These are phyloP conservation scores for Ophiosphaerella korrae DNA, from an alignment of 2,329 filamentous ascomycete species.

Conservation along the genomic window DNA sequence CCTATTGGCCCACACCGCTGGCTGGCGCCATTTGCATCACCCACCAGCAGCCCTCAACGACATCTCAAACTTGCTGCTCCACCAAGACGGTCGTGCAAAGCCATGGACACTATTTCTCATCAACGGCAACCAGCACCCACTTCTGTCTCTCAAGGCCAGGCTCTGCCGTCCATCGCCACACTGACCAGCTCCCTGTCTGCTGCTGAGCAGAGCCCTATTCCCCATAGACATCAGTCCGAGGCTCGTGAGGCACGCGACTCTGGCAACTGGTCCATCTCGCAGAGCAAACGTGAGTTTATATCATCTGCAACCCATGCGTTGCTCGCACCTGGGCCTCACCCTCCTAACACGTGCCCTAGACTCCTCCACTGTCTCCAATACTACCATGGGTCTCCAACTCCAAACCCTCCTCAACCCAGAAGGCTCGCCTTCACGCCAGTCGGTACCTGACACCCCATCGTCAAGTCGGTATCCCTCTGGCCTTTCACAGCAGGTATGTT, in stretches of 20 bases:
- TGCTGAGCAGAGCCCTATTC: constrained; percentile 40
- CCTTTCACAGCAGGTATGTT: constrained; percentile 35
- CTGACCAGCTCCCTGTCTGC: constrained; percentile 42
- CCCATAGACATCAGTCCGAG: constrained; percentile 41
- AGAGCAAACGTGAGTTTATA: constrained; percentile 57
- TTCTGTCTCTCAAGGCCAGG: constrained; percentile 39
- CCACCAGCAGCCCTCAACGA: constrained; percentile 14
- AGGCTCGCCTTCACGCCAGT: constrained; percentile 53
- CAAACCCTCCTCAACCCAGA: constrained; percentile 56
- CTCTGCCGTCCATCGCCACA: constrained; percentile 47
- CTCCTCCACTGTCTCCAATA: constrained; percentile 52
- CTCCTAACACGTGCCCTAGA: constrained; percentile 33
- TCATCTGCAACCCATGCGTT: constrained; percentile 4
- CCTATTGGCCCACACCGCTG: constrained; percentile 26
- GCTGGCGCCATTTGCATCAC: constrained; percentile 33
- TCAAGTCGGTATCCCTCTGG: constrained; percentile 44
- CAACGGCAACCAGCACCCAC: constrained; percentile 28
- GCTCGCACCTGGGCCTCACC: neutral
- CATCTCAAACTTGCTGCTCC: constrained; percentile 8
- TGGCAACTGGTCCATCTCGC: constrained; percentile 64
- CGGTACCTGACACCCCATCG: constrained; percentile 51
- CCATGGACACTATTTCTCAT: constrained; percentile 40
- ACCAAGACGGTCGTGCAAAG: constrained; percentile 22
- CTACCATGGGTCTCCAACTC: constrained; percentile 53
- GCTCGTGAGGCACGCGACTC: constrained; percentile 62